Base-by-base conservation (phyloP, 1,284 basidiomycete genomes). In the Gomphus bonarii region DNA sequence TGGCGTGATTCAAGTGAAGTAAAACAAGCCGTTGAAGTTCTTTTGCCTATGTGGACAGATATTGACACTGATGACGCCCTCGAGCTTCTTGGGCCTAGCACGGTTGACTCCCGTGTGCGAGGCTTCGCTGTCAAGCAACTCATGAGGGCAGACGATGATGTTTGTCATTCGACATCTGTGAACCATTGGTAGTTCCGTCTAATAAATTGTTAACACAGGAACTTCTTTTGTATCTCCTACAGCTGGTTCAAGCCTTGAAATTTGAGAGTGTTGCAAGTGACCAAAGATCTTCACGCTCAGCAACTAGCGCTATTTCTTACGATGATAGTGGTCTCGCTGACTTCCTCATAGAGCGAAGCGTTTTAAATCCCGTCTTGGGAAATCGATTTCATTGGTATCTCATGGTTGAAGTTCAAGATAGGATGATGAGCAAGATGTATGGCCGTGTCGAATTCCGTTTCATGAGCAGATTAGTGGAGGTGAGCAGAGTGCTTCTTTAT, bases 341-440 rank as follows among this genome's bases (percentile, higher is more conserved):
- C 64, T 97, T 98, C 66, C 76, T 99, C 52, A 92, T 98, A 54
- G 73, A 81, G 4, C 81, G 95, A 18, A 91, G 91, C 16, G 88
- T 93, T 11, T 75, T 78, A 55, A 95, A 97, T 65, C 77, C 79
- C 1, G 78, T 93, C 0, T 75, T 99, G 1, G 95, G 94, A 0
- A 98, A 97, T 65, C 81, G 90, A 30, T 77, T 99, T 60, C 89
- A 97, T 67, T 99, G 97, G 97, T 99, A 99, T 65, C 81, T 99
- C 55, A 91, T 92, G 79, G 95, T 99, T 3, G 97, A 99, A 69
- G 86, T 88, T 48, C 85, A 90, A 63, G 91, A 94, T 67, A 82
- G 84, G 54, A 73, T 84, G 28, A 83, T 89, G 66, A 91, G 91
- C 2, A 91, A 91, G 73, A 91, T 98, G 84, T 99, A 94, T 66